Evolutionary conservation across 2,329 filamentous ascomycete genomes (phyloP).

Genomic region (Sphaerulina musiva): DNA sequence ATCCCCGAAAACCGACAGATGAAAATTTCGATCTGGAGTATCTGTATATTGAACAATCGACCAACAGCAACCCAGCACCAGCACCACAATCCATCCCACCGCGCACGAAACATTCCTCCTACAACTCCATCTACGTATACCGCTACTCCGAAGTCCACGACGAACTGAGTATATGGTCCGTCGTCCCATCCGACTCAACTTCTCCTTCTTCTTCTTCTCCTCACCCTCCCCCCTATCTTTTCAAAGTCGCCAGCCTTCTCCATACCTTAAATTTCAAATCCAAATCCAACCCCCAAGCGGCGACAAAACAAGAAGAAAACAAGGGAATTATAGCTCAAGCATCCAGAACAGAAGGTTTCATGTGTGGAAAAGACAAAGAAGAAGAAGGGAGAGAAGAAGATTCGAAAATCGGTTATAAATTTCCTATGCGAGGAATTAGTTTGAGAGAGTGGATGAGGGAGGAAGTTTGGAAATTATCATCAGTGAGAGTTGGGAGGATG

Average conservation of each 20-base stretch:
- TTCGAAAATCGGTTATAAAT: conserved; percentile 53
- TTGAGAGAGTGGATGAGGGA: conserved; percentile 49
- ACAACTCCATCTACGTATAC: conserved; percentile 62
- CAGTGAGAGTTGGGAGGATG: too few relatives aligned
- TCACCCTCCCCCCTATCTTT: too few relatives aligned
- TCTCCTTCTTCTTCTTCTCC: too few relatives aligned
- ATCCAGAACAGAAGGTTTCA: too few relatives aligned
- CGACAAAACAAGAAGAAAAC: too few relatives aligned
- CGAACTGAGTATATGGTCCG: conserved; percentile 65
- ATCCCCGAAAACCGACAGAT: conserved; percentile 26
- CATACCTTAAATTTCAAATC: too few relatives aligned
- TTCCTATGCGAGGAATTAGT: conserved; percentile 54
- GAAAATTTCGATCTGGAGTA: conserved; percentile 31
- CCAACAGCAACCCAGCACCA: conserved; percentile 15
- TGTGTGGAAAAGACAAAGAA: too few relatives aligned
- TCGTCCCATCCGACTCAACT: conserved; percentile 37
- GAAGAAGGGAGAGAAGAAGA: too few relatives aligned
- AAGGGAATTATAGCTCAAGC: too few relatives aligned
- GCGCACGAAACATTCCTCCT: neutral
- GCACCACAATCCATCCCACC: conserved; percentile 6
- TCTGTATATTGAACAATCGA: conserved; percentile 26
- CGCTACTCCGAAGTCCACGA: conserved; percentile 59
- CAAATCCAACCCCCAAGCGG: too few relatives aligned
- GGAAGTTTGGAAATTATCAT: too few relatives aligned
- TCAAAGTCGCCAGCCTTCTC: too few relatives aligned